Evolutionary conservation across 305 asterid genomes (phyloP), one percentile per base, ranked within the genome.

Genomic region (Coffea humblotiana): DNA sequence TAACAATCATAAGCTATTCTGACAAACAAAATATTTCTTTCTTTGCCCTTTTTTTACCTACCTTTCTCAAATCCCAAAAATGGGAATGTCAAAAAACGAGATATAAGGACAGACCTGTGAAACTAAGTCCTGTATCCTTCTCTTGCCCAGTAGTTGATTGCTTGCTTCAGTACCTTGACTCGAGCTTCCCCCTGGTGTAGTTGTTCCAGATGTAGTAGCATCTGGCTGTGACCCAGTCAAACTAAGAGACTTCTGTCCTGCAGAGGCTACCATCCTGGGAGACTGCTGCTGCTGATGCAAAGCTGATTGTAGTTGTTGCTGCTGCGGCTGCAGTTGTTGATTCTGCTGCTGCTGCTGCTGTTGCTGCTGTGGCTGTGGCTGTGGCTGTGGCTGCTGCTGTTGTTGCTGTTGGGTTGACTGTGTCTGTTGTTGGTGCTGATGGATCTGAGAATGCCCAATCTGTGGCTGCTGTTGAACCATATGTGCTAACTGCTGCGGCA

Each of bases 111-210:
- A 48, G 63, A 94, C 99, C 97, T 94, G 98, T 68, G 98, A 88
- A 80, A 92, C 95, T 70, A 96, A 78, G 86, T 96, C 98, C 83
- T 88, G 97, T 79, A 96, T 94, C 89, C 86, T 94, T 85, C 98
- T 91, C 91, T 94, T 96, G 84, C 98, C 98, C 75, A 96, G 91
- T 82, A 96, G 90, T 61, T 96, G 98, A 87, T 89, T 90, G 88
- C 94, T 92, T 7, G 97, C 94, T 86, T 94, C 98, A 52, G 93
- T 90, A 84, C 98, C 99, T 82, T 91, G 97, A 86, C 98, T 96
- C 58, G 98, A 92, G 87, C 98, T 94, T 43, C 97, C 99, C 71
- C 97, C 98, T 0, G 97, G 97, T 35, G 99, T 90, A 58, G 97
- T 93, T 35, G 93, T 83, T 77, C 98, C 99, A 27, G 98, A 92